Conservation (phyloP, 2,329 filamentous ascomycete genomes). For the Alternaria infectoria region DNA sequence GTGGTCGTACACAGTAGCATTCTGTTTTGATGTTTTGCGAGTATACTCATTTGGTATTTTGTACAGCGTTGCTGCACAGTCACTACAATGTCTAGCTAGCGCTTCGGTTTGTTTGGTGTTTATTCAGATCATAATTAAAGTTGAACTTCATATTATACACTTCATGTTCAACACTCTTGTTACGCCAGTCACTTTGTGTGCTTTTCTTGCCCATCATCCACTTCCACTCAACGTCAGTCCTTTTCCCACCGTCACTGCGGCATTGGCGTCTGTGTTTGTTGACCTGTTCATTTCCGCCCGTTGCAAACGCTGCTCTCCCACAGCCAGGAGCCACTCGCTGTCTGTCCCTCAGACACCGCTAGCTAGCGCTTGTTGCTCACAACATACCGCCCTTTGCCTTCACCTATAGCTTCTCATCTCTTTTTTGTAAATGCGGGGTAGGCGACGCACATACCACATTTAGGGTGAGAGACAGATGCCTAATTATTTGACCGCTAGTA, state of each 20-base stretch:
- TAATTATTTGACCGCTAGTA: background rate
- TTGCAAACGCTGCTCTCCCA: background rate
- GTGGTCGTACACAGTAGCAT: background rate
- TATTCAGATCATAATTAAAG: background rate
- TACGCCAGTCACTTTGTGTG: background rate
- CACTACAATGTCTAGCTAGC: conserved; percentile 1
- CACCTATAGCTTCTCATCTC: background rate
- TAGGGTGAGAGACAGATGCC: background rate
- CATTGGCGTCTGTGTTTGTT: background rate
- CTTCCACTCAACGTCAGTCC: background rate
- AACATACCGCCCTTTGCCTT: background rate
- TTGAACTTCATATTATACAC: background rate
- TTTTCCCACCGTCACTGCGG: background rate
- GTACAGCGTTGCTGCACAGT: conserved; percentile 5
- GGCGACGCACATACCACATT: background rate
- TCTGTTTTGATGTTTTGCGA: background rate
- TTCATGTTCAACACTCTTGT: background rate
- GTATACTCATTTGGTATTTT: background rate
- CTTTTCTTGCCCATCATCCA: background rate
- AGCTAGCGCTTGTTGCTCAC: background rate
- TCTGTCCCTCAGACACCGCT: background rate
- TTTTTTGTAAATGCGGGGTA: background rate
- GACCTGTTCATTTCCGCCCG: background rate
- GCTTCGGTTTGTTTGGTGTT: background rate
- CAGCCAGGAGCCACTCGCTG: background rate